A percentile compares a stretch with the other conserved stretches of the same genome.
Evolutionary conservation across 352 stramenopile species (phyloP).

Genomic region (Pythium apleroticum): DNA sequence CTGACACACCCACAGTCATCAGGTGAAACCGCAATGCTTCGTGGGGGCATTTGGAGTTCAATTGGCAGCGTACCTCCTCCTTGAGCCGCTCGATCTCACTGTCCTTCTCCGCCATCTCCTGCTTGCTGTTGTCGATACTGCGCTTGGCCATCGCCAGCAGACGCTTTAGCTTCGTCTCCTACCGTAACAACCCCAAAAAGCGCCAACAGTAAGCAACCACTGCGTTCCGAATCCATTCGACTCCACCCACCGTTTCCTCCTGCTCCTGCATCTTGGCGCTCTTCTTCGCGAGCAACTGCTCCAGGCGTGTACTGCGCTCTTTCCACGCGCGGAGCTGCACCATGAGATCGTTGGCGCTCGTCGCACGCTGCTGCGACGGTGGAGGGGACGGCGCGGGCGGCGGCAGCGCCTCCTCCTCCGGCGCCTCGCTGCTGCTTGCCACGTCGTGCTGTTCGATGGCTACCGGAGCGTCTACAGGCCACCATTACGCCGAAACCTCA

Average conservation of each 20-base stretch:
- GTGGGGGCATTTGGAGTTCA: too few species aligned
- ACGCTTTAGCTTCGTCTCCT: conserved; percentile 83
- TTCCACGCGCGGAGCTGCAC: conserved; percentile 57
- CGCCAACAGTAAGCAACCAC: background rate
- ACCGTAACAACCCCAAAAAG: background rate
- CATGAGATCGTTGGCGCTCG: conserved; percentile 26
- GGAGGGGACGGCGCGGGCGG: conserved; percentile 20
- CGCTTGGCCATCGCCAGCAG: conserved; percentile 85
- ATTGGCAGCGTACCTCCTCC: conserved; percentile 32
- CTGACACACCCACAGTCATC: conserved; percentile 12
- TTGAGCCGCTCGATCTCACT: conserved; percentile 46
- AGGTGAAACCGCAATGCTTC: too few species aligned
- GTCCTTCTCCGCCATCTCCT: conserved; percentile 73
- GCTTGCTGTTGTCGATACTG: conserved; percentile 89
- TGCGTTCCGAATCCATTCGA: background rate
- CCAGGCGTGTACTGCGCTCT: conserved; percentile 57
- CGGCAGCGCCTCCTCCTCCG: conserved; percentile 19
- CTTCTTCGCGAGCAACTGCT: conserved; percentile 68
- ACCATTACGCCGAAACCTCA: background rate
- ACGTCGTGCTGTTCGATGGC: conserved; percentile 1
- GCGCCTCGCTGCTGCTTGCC: background rate
- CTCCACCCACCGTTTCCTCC: conserved; percentile 59
- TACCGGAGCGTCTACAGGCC: conserved; percentile 5
- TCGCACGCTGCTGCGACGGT: conserved; percentile 12
- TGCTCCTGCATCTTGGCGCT: conserved; percentile 72